phyloP scores from a whole-genome alignment of 768 basidiomycete species.

The Russula compacta region DNA sequence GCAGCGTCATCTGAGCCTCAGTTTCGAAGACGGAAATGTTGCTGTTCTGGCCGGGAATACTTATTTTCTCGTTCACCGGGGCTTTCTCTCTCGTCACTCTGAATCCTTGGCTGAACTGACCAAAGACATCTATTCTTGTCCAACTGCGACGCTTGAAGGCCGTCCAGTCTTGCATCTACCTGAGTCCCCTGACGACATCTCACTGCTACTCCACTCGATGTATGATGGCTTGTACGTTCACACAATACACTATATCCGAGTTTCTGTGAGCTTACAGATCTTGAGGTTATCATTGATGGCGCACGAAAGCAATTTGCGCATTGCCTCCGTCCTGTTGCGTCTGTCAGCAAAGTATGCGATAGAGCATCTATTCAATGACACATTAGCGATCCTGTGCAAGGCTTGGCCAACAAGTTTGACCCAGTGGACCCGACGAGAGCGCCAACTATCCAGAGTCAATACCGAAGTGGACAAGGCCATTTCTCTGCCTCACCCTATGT shows the following conservation, averaged over 20 bases:
- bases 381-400: constrained; percentile 42
- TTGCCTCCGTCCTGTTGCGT: constrained; percentile 47
- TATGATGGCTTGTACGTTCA: constrained; percentile 62
- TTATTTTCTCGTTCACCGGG: constrained; percentile 65
- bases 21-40: constrained; percentile 63
- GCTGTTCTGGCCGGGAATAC: constrained; percentile 45
- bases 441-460: constrained; percentile 38
- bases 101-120: constrained; percentile 37
- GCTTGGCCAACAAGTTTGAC: constrained; percentile 55
- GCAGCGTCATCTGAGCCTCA: constrained; percentile 42
- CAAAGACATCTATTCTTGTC: constrained; percentile 21
- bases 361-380: constrained; percentile 44
- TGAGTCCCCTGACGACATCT: constrained; percentile 49
- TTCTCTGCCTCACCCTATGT: constrained; percentile 61
- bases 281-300: constrained; percentile 16
- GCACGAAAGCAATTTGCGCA: constrained; percentile 46
- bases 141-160: constrained; percentile 40
- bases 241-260: background rate
- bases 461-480: constrained; percentile 51
- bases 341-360: constrained; percentile 59
- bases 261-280: background rate
- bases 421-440: constrained; percentile 62
- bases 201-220: constrained; percentile 49
- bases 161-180: constrained; percentile 45
- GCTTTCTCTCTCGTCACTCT: constrained; percentile 59